A percentile compares a stretch with the other conserved stretches of the same genome.
Evolutionary conservation across 805 yeast genomes (phyloP).

Genomic region (Metschnikowia bowlesiae): DNA sequence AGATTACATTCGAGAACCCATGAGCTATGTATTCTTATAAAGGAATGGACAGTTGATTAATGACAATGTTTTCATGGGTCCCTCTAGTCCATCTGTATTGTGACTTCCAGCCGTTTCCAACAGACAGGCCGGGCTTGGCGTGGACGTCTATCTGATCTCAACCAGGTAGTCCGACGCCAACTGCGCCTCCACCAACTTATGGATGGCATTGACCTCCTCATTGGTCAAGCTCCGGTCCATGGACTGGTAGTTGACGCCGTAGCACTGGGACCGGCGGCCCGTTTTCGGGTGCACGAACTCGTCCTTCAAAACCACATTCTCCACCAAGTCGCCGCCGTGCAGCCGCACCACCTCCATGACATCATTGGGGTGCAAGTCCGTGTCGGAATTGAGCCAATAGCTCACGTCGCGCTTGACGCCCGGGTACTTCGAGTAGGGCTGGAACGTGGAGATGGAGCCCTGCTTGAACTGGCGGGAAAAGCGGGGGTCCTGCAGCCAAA

Average conservation of each 20-base stretch:
- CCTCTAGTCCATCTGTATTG: too few species aligned
- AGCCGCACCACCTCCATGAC: constrained; percentile 88
- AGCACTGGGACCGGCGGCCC: constrained; percentile 72
- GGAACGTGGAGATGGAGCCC: constrained; percentile 66
- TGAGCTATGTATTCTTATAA: too few species aligned
- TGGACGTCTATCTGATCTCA: constrained; percentile 41
- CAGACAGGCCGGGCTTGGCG: too few species aligned
- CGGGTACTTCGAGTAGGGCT: constrained; percentile 88
- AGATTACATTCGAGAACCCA: too few species aligned
- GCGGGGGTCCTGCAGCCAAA: constrained; percentile 84
- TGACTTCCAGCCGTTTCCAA: too few species aligned
- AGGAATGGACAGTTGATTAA: too few species aligned
- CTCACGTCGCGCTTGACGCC: constrained; percentile 83
- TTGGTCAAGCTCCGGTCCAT: constrained; percentile 91
- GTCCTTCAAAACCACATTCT: constrained; percentile 75
- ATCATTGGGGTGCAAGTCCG: constrained; percentile 73
- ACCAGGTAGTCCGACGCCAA: constrained; percentile 52
- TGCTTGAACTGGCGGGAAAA: constrained; percentile 67
- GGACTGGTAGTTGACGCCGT: constrained; percentile 87
- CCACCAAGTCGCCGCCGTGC: constrained; percentile 83
- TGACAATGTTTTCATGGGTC: too few species aligned
- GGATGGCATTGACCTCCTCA: constrained; percentile 74
- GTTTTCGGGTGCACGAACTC: constrained; percentile 84
- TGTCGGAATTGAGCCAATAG: constrained; percentile 70
- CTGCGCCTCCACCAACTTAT: constrained; percentile 57